Evolutionary conservation across 2,329 filamentous ascomycete species (phyloP), one percentile per base, ranked within the genome.

Genomic region (Aspergillus floridensis): DNA sequence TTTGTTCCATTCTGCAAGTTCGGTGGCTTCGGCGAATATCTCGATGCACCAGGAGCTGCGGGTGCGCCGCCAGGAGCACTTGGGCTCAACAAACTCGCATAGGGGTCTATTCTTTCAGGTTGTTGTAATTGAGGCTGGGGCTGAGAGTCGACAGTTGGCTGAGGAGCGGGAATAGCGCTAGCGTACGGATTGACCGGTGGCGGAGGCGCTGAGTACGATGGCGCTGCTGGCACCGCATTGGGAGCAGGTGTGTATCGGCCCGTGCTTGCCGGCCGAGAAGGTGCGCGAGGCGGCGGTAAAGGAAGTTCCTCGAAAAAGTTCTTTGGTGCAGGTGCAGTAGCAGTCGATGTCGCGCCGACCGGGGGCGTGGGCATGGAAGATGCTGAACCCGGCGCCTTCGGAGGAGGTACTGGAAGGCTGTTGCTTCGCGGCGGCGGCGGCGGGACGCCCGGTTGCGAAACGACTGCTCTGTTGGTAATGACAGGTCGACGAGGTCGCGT

Each of bases 291-390:
- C 1, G 82, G 74, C 54, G 88, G 65, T 59, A 67, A 74, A 1
- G 90, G 90, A 22, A 93, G 79, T 57, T 93, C 90, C 74, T 93
- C 90, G 65, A 92, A 93, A 72, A 93, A 93, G 65, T 83, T 86
- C 60, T 76, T 76, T 1, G 71, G 65, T 4, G 71, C 67, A 41
- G 68, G 59, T 6, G 62, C 57, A 19, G 63, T 47, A 26, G 66
- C 38, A 35, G 60, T 51, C 75, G 78, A 24, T 66, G 69, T n/a
- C 77, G 78, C 21, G 72, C 74, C 26, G 70, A 75, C 29, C 10
- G 63, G 58, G 21, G 63, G 63, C 31, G 62, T 53, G 22, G 68
- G 47, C 53, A 66, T 44, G n/a, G 57, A 55, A 46, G 67, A 61
- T 31, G 59, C 51, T 19, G 59, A 10, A 21, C 56, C 52, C 6